Evolutionary conservation across 2,329 filamentous ascomycete species (phyloP).

Genomic region (Paecilomyces variotii): DNA sequence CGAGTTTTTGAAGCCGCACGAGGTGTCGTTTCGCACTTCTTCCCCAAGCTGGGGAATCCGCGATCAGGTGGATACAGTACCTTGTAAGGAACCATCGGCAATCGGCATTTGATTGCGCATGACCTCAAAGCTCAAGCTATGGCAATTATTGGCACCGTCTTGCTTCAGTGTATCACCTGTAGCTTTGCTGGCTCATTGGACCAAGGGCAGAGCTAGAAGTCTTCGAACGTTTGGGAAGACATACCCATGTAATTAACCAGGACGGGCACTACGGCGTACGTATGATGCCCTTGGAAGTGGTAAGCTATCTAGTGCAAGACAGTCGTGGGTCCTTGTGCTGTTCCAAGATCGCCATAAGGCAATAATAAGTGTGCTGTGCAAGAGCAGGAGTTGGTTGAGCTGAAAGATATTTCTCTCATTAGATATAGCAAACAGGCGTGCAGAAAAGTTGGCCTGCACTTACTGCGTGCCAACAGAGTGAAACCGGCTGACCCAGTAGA

Average conservation of each 20-base stretch:
- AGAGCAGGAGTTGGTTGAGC: not conserved
- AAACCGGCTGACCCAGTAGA: not conserved
- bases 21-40: not conserved
- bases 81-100: not conserved
- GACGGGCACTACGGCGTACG: not conserved
- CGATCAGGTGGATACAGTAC: not conserved
- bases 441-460: not conserved
- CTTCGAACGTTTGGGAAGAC: not conserved
- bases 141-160: not conserved
- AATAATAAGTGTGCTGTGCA: not conserved
- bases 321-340: not conserved
- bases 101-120: not conserved
- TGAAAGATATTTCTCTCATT: not conserved
- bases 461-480: not conserved
- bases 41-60: not conserved
- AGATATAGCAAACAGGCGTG: not conserved
- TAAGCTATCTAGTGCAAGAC: not conserved
- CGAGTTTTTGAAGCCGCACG: not conserved
- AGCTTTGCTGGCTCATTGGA: not conserved
- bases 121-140: not conserved
- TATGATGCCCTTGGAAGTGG: not conserved
- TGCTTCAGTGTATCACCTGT: not conserved
- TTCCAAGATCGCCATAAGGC: not conserved
- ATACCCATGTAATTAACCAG: not conserved
- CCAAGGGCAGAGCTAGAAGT: not conserved